A percentile compares a stretch with the other conserved stretches of the same genome.
Conservation (phyloP, 257 asterid species). For the Thymus mandschuricus region DNA sequence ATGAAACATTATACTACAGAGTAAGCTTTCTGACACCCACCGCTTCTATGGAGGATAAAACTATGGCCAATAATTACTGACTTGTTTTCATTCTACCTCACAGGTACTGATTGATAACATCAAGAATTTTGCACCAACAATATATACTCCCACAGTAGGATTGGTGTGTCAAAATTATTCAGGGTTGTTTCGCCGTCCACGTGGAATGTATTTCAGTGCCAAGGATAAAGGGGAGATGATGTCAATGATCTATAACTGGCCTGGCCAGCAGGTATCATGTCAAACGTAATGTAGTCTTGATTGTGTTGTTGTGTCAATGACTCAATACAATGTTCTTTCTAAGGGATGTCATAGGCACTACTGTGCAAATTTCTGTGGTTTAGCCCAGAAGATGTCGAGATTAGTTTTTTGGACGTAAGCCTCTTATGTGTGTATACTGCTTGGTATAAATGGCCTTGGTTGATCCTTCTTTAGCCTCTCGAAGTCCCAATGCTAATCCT, state of each 20-base stretch:
- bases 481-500: not conserved
- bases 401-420: not conserved
- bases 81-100: conserved; percentile 28
- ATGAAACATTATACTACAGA: conserved; percentile 95
- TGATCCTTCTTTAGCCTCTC: conserved; percentile 19
- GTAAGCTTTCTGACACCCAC: conserved; percentile 52
- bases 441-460: conserved; percentile 11
- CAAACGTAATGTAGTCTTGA: conserved; percentile 26
- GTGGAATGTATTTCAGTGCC: conserved; percentile 99
- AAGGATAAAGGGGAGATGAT: conserved; percentile 99
- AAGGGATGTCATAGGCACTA: not conserved
- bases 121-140: conserved; percentile 85
- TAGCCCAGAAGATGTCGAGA: conserved; percentile 14
- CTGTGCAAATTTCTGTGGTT: conserved; percentile 9
- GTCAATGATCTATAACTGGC: conserved; percentile 99
- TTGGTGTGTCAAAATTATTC: conserved; percentile 98
- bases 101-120: conserved; percentile 95
- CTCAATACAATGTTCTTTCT: conserved; percentile 4
- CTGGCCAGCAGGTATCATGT: conserved; percentile 67
- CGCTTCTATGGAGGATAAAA: conserved; percentile 17
- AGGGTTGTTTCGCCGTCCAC: conserved; percentile 95
- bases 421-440: not conserved
- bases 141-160: conserved; percentile 99
- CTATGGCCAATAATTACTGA: conserved; percentile 25
- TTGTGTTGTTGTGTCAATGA: conserved; percentile 15